phyloP scores from a whole-genome alignment of 1,139 yeast species.

The Magnusiomyces sp. region DNA sequence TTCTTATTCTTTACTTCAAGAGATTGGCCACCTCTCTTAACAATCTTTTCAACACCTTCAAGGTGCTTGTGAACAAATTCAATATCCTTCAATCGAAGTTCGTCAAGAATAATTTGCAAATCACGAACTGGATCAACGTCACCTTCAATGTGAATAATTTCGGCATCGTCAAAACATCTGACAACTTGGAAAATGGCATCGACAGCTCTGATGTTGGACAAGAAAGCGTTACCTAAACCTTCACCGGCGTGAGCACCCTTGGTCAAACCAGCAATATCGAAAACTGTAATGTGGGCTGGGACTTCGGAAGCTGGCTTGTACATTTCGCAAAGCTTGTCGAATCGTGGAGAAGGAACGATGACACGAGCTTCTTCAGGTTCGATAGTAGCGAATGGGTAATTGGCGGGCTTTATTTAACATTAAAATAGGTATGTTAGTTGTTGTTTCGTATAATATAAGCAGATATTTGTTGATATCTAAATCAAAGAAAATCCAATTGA shows the following conservation, averaged over 20 bases:
- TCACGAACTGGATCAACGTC: constrained; percentile 96
- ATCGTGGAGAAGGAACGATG: constrained; percentile 87
- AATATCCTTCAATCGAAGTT: constrained; percentile 91
- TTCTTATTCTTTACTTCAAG: constrained; percentile 90
- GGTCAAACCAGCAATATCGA: constrained; percentile 96
- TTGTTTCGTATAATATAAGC: background rate
- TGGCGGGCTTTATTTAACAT: constrained; percentile 54
- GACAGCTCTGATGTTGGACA: constrained; percentile 95
- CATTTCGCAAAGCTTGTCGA: constrained; percentile 61
- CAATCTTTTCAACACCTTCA: constrained; percentile 78
- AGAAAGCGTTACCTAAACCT: constrained; percentile 96
- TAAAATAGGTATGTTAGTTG: background rate
- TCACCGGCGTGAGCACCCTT: constrained; percentile 98
- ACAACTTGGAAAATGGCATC: constrained; percentile 98
- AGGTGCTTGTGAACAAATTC: constrained; percentile 89
- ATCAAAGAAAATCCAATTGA: background rate
- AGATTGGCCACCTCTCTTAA: constrained; percentile 87
- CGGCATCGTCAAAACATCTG: constrained; percentile 97
- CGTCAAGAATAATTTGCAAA: constrained; percentile 84
- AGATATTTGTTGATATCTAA: background rate
- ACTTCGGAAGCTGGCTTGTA: constrained; percentile 82
- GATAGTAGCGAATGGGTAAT: constrained; percentile 96
- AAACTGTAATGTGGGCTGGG: constrained; percentile 89
- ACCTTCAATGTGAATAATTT: constrained; percentile 95
- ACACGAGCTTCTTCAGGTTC: constrained; percentile 99